A percentile compares a stretch with the other conserved stretches of the same genome.
Evolutionary conservation across 2,329 filamentous ascomycete genomes (phyloP).

Genomic region (Trichophyton equinum): DNA sequence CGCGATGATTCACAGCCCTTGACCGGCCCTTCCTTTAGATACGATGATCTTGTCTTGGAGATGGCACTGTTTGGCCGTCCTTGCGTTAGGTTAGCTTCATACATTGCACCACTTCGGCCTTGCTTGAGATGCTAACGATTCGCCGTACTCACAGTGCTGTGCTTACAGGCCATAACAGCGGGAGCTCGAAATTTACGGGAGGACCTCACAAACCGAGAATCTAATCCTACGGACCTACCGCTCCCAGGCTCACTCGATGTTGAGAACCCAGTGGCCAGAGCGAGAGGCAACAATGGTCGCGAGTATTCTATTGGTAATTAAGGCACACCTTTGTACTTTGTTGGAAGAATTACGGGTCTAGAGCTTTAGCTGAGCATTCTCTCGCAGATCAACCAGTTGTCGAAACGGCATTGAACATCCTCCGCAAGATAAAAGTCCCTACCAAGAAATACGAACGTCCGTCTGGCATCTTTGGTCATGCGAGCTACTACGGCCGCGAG

Average conservation of each 20-base stretch:
- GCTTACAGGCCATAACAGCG: conserved; percentile 7
- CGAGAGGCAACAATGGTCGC: not conserved
- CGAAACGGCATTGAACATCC: conserved; percentile 13
- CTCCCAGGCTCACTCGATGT: not conserved
- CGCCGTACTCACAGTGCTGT: conserved; percentile 6
- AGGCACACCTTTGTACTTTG: not conserved
- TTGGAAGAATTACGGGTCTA: not conserved
- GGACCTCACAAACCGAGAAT: not conserved
- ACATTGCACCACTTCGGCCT: not conserved
- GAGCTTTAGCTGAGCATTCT: not conserved
- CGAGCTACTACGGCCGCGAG: conserved; percentile 50
- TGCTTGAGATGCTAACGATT: not conserved
- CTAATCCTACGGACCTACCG: not conserved
- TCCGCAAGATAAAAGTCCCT: conserved; percentile 10
- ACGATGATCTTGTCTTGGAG: conserved; percentile 14
- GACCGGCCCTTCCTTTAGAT: conserved; percentile 2
- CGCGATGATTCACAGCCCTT: conserved; percentile 5
- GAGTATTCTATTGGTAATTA: not conserved
- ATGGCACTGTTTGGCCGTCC: conserved; percentile 11
- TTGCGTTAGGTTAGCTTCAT: conserved; percentile 11
- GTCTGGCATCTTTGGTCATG: conserved; percentile 45
- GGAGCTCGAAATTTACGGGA: conserved; percentile 3
- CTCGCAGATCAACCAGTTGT: conserved; percentile 14
- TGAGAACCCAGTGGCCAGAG: not conserved
- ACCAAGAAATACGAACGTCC: conserved; percentile 33